Evolutionary conservation across 352 stramenopile genomes (phyloP), one percentile per base, ranked within the genome.

Genomic region (Phytopythium vexans): DNA sequence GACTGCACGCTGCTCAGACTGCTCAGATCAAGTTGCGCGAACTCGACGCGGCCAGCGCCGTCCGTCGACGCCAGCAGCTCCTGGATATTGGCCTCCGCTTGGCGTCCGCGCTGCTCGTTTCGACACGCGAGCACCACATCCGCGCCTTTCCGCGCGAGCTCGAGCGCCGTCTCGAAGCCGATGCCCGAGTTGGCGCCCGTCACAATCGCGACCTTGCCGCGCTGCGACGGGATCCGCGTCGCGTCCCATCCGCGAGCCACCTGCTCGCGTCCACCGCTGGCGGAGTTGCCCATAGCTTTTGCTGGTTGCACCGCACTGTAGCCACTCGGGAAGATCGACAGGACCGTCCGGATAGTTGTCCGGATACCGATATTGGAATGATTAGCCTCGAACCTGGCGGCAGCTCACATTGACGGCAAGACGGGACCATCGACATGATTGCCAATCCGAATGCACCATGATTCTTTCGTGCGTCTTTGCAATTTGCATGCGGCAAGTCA

Each of bases 151-250:
- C 57, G 54, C 9, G 60, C 66, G 11, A 74, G 62, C 46, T 72
- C 57, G 6, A 68, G 54, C 3, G 72, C 68, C 8, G 62, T 70
- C 15, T 71, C 62, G 40, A 66, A 70, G 36, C 72, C 72, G 36
- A 82, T 74, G 8, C 68, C 72, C 12, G 65, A 70, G 48, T 74
- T 82, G 42, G 62, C 56, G 4, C 71, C 71, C 2, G 71, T 78
- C 27, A 78, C 53, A 14, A 82, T 62, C 3, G 54, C 68, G 0
- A 72, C 16, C 34, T 63, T 69, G 35, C 48, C 54, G 15, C 50
- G 36, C 10, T 72, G 64, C 8, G 47, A 53, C 6, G 68, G 49
- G 8, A 82, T 66, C 3, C 62, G 31, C 15, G 55, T 54, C 10
- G 54, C 60, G 42, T 61, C 38, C 68, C 68, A 77, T 9, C 62